These are phyloP conservation scores for Solanum etuberosum DNA, from an alignment of 257 asterid genomes.

Conservation along the genomic window DNA sequence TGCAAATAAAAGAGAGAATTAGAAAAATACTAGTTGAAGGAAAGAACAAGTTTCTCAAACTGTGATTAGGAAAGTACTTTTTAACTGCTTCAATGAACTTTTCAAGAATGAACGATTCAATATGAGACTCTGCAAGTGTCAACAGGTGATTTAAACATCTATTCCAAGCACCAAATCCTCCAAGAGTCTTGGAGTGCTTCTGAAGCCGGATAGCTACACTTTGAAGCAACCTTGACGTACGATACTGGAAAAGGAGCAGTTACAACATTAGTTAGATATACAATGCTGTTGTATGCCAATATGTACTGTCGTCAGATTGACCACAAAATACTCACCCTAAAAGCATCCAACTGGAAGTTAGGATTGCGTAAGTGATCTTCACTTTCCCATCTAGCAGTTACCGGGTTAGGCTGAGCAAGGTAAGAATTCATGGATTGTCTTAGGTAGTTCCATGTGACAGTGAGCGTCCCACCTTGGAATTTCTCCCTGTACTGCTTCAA, in stretches of 20 bases:
- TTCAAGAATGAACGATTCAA: constrained; percentile 76
- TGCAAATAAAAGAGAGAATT: constrained; percentile 17
- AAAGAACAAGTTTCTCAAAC: background rate
- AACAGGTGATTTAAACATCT: constrained; percentile 91
- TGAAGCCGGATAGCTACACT: constrained; percentile 76
- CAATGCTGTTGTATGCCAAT: background rate
- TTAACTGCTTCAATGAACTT: constrained; percentile 75
- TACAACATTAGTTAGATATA: background rate
- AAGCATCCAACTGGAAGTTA: constrained; percentile 86
- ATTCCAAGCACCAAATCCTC: constrained; percentile 97
- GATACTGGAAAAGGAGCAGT: constrained; percentile 49
- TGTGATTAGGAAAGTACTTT: constrained; percentile 30
- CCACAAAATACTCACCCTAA: constrained; percentile 49
- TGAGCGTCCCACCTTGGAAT: constrained; percentile 74
- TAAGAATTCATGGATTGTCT: constrained; percentile 84
- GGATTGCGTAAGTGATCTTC: constrained; percentile 86
- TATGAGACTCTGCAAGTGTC: constrained; percentile 95
- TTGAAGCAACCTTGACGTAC: constrained; percentile 88
- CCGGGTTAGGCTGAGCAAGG: constrained; percentile 94
- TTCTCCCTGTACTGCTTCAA: constrained; percentile 83
- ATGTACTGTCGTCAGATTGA: background rate
- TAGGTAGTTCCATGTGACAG: constrained; percentile 91
- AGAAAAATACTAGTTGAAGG: background rate
- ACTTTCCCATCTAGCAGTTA: constrained; percentile 97
- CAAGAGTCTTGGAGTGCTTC: constrained; percentile 84